Evolutionary conservation across 768 basidiomycete genomes (phyloP), one percentile per base, ranked within the genome.

Genomic region (Russula vinacea): DNA sequence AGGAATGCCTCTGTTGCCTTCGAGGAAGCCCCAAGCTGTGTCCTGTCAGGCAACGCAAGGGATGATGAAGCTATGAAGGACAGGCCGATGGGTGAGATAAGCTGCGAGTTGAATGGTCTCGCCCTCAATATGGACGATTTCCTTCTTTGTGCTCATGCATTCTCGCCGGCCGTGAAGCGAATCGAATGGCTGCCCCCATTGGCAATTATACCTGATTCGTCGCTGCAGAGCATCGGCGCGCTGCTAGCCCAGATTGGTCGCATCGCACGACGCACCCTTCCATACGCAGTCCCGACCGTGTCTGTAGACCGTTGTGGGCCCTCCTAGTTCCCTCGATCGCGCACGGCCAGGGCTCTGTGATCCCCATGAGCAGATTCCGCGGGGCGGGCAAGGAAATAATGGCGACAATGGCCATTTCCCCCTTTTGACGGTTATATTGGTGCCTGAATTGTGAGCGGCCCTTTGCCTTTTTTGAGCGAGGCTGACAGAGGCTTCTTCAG

Each of bases 161-260:
- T 42, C 49, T 8, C 29, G 29, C 29, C 60, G 29, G 45, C 32
- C 22, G 3, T 60, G n/a, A 60, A 42, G 29, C 62, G 42, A 58
- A 58, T 37, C 8, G 42, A 58, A 58, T 37, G 9, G 29, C 29
- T 29, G 29, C 29, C 29, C 29, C 39, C 35, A 37, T 14, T 54
- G 33, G 57, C 57, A 64, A 64, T 64, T 55, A 64, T 55, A 55
- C 63, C 63, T 14, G 53, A 64, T 64, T 47, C 37, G 63, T 60
- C 58, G 33, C 47, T 19, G 42, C 11, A 33, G n/a, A 39, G 58
- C 63, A 60, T 55, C 58, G 17, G 37, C 58, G 63, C 45, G 32
- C 63, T 49, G 32, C 29, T 54, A 44, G n/a, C 63, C 51, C 53
- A 60, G 58, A 60, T 56, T 55, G 58, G 58, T 55, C 58, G 47